Conservation (phyloP, 345 rosid genomes). For the Eucalyptus caleyi region DNA sequence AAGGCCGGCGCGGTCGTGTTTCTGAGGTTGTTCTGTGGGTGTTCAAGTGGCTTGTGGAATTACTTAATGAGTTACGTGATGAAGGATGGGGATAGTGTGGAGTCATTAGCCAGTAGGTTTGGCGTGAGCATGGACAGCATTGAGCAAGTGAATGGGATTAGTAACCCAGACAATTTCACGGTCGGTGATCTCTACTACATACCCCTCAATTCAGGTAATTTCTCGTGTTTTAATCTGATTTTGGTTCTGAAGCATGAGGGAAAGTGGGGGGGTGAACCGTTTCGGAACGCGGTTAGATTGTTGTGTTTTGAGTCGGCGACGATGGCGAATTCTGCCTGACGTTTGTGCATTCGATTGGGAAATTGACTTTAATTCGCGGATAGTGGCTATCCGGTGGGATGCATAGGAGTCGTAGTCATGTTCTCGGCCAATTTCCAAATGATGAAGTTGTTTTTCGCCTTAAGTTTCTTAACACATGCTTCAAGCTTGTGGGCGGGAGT, state of each 20-base stretch:
- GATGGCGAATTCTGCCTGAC: neutral
- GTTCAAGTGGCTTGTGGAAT: slow-evolving; percentile 94
- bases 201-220: slow-evolving; percentile 82
- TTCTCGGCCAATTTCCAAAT: neutral
- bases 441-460: neutral
- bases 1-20: slow-evolving; percentile 60
- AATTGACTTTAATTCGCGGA: neutral
- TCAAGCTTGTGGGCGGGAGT: neutral
- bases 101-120: slow-evolving; percentile 75
- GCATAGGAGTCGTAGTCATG: neutral
- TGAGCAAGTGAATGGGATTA: slow-evolving; percentile 60
- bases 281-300: neutral
- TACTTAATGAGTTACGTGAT: slow-evolving; percentile 89
- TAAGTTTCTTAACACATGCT: neutral
- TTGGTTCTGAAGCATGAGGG: neutral
- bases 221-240: neutral
- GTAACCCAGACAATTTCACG: slow-evolving; percentile 68
- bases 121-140: slow-evolving; percentile 92
- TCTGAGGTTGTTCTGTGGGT: slow-evolving; percentile 78
- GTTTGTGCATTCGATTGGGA: neutral
- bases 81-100: slow-evolving; percentile 65
- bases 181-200: slow-evolving; percentile 65
- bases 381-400: neutral
- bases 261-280: neutral
- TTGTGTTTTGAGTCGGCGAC: neutral